A percentile compares a stretch with the other conserved stretches of the same genome.
phyloP scores from a whole-genome alignment of 2,329 filamentous ascomycete genomes.

The Coniochaeta hoffmannii region DNA sequence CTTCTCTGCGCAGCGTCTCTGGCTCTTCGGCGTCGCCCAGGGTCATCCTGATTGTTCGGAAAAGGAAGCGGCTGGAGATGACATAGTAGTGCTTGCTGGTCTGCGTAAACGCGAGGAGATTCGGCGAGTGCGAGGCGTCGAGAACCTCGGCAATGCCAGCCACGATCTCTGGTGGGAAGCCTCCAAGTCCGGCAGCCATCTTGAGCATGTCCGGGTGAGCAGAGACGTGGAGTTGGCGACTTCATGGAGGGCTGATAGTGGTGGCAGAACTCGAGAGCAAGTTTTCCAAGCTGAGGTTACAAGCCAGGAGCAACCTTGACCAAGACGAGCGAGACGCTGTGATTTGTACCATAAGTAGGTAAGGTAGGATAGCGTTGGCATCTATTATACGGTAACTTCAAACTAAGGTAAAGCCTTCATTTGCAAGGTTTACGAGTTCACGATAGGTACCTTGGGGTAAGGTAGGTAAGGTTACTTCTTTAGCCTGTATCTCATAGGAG shows the following conservation, averaged over 20 bases:
- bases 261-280: not conserved
- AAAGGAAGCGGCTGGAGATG: slow-evolving; percentile 3
- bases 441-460: too few relatives aligned
- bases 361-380: not conserved
- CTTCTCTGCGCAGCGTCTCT: not conserved
- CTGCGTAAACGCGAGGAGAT: slow-evolving; percentile 4
- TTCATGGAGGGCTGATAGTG: not conserved
- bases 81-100: slow-evolving; percentile 1
- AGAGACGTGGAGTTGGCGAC: not conserved
- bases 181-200: not conserved
- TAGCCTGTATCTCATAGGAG: too few relatives aligned
- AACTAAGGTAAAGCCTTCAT: too few relatives aligned
- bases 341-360: not conserved
- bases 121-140: slow-evolving; percentile 1
- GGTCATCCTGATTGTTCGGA: slow-evolving; percentile 4
- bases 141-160: not conserved
- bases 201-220: not conserved
- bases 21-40: not conserved
- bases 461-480: too few relatives aligned
- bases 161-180: slow-evolving; percentile 2
- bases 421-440: too few relatives aligned
- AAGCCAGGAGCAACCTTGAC: not conserved
- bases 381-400: too few relatives aligned
- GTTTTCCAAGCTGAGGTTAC: not conserved
- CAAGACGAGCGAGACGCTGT: not conserved